Base-by-base conservation (phyloP, 2,329 filamentous ascomycete species). In the Penicillium glabrum region DNA sequence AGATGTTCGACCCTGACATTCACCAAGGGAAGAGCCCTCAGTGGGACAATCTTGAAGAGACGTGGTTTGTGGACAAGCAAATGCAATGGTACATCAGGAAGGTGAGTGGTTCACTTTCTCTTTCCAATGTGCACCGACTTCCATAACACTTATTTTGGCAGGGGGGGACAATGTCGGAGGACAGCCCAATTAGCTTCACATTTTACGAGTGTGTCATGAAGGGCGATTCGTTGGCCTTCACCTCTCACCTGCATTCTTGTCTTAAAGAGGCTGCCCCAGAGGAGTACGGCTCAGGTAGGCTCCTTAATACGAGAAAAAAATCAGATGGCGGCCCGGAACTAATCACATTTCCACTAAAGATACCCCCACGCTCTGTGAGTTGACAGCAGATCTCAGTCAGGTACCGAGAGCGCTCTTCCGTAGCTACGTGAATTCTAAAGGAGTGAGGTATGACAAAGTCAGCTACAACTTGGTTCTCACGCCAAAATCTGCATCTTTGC, bases 71-170 rank as follows among this genome's bases (percentile, higher is more conserved):
- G 0, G 0, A 16, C 1, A 3, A 46, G 0, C n/a, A 39, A 2
- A 66, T 69, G 63, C 1, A 0, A 0, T 71, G 69, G 69, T 66
- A 61, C 41, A 66, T 70, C 10, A 5, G 24, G 4, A 69, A 65
- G 59, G 68, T 69, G 14, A 29, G 39, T 7, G 11, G 1, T 5
- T 1, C 10, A 37, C 46, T 26, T 14, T 10, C 10, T 24, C 9
- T 41, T 1, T 23, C 3, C 19, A 23, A 19, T 7, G 6, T 33
- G 11, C 5, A 10, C 10, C 8, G 37, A n/a, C 10, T 7, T 49
- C 14, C 10, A 11, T 49, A 16, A 48, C 1, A 3, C 2, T 13
- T 2, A 11, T 2, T 10, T 8, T 3, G n/a, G 16, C n/a, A 66
- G 64, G 63, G 63, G 2, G n/a, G 47, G 2, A 13, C 60, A 0